These are phyloP conservation scores for Xylaria polymorpha DNA, from an alignment of 2,329 filamentous ascomycete genomes.

Conservation along the genomic window DNA sequence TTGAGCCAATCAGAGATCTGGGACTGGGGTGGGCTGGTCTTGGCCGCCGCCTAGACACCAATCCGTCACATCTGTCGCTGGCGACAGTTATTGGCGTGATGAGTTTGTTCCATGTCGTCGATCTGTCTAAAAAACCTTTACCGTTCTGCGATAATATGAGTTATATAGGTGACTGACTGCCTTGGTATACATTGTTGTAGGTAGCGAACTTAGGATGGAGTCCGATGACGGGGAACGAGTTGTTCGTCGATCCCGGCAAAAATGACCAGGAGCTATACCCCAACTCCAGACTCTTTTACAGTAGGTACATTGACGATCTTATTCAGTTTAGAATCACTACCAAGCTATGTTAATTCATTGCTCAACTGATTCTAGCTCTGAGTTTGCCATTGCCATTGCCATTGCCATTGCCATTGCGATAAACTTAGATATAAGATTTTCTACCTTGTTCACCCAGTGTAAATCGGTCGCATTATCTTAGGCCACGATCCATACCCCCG, in stretches of 20 bases:
- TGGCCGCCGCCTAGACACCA: conserved; percentile 36
- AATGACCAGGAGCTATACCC: background rate
- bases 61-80: conserved; percentile 47
- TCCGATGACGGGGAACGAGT: background rate
- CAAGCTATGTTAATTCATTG: too few relatives aligned
- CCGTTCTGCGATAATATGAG: conserved; percentile 1
- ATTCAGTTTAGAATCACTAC: background rate
- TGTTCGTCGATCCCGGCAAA: background rate
- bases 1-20: conserved; percentile 34
- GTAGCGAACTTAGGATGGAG: background rate
- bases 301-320: background rate
- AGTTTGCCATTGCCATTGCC: too few relatives aligned
- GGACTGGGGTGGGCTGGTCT: conserved; percentile 39
- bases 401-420: too few relatives aligned
- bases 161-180: background rate
- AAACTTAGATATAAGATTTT: background rate
- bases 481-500: background rate
- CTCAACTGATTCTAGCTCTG: background rate
- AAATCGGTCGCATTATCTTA: background rate
- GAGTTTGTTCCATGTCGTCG: conserved; percentile 27
- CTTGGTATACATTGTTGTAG: background rate
- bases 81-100: conserved; percentile 31
- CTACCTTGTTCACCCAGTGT: too few relatives aligned
- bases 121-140: background rate
- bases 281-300: background rate